Base-by-base conservation (phyloP, 2,329 filamentous ascomycete species). In the Hypoxylon sp. region DNA sequence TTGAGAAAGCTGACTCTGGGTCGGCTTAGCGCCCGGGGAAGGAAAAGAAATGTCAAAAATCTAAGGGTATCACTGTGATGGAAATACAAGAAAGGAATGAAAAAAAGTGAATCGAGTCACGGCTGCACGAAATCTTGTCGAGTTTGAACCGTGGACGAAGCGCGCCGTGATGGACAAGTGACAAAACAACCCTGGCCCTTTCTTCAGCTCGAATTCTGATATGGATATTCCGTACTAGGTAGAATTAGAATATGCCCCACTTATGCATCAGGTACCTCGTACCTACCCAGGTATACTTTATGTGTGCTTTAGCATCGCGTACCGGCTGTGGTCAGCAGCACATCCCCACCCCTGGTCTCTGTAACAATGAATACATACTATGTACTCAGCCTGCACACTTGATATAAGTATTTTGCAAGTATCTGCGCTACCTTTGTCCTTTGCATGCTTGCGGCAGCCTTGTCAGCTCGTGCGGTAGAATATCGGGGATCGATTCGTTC, bases 1-100 rank as follows among this genome's bases (percentile, higher is more conserved):
- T 19, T 30, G 52, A 37, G 44, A 48, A 61, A 61, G 39, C 57
- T n/a, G 22, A 48, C 15, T 24, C 52, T 61, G 50, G 48, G 60
- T 41, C 57, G 28, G 51, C 44, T 4, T 51, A 46, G 50, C 58
- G 50, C 58, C 55, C 37, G 28, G 30, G 17, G 41, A 22, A 17
- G 17, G n/a, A 41, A 30, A 39, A 57, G 24, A 41, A 34, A 19
- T 2, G 37, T 49, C 15, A 43, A 47, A 53, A 60, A 62, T 59
- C 51, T 57, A 57, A 52, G 60, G 60, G 62, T 62, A 64, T 64
- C 62, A 64, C 63, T 51, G 53, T 24, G 34, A 69, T 66, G 58
- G 58, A 68, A 65, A 67, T 62, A 59, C 56, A 62, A 54, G 41
- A 62, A 62, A 56, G 26, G 56, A 60, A 54, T 6, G 8, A 41